Percentiles rank a stretch among this genome's conserved stretches.
These are phyloP conservation scores for Magnaporthiopsis incrustans DNA, from an alignment of 2,329 filamentous ascomycete genomes.

Conservation along the genomic window DNA sequence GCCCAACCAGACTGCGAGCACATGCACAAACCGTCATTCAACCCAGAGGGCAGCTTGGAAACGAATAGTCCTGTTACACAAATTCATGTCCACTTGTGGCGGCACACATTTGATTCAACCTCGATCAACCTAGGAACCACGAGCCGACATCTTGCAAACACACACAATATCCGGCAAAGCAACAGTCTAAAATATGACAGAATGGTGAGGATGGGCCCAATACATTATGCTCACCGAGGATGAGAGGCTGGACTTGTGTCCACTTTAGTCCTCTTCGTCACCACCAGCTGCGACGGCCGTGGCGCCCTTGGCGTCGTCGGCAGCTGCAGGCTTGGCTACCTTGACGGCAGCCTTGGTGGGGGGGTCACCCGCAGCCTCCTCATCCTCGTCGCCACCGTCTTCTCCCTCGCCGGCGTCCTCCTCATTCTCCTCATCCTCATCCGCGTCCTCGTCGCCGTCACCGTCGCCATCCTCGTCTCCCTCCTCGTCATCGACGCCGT, in stretches of 20 bases:
- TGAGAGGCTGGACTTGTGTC: too few species aligned
- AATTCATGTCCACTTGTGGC: background rate
- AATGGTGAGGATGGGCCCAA: background rate
- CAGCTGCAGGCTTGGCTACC: slow-evolving; percentile 9
- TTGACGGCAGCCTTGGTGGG: slow-evolving; percentile 12
- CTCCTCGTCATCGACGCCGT: slow-evolving; percentile 18
- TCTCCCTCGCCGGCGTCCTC: slow-evolving; percentile 22
- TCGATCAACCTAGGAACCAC: background rate
- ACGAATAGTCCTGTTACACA: background rate
- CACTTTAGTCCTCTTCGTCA: slow-evolving; percentile 12
- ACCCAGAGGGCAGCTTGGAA: background rate
- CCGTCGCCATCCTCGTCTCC: slow-evolving; percentile 21
- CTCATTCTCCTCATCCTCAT: slow-evolving; percentile 20
- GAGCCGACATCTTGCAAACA: background rate
- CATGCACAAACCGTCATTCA: background rate
- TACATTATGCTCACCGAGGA: background rate
- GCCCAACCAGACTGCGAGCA: background rate
- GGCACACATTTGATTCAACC: background rate
- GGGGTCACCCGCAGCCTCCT: slow-evolving; percentile 8
- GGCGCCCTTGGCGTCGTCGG: slow-evolving; percentile 8
- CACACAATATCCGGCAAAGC: background rate
- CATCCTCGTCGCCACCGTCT: slow-evolving; percentile 9
- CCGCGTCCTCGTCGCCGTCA: slow-evolving; percentile 25
- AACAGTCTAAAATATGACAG: background rate
- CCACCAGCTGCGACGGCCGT: slow-evolving; percentile 10